Percentiles rank a stretch among this genome's conserved stretches.
Evolutionary conservation across 2,329 filamentous ascomycete species (phyloP).

Genomic region (Drechslera avenae): DNA sequence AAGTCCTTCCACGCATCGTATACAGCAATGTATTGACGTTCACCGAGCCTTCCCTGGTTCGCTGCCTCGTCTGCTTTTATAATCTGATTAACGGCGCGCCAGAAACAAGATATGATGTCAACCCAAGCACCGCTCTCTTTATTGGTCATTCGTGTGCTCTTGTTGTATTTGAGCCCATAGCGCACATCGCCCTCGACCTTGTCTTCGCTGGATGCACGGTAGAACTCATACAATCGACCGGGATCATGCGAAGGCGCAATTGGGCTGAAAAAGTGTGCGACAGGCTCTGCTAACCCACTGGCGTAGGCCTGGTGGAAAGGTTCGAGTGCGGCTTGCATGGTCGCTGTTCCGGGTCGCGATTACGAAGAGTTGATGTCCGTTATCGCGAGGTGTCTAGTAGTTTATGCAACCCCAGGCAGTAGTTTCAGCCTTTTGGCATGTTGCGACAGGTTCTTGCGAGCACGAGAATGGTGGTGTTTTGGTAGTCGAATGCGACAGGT

Average conservation of each 20-base stretch:
- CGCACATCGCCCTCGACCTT: slow-evolving; percentile 72
- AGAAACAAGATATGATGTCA: slow-evolving; percentile 82
- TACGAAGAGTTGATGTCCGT: neutral
- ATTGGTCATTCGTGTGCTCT: slow-evolving; percentile 61
- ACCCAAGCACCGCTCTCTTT: slow-evolving; percentile 81
- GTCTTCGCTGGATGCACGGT: slow-evolving; percentile 70
- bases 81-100: slow-evolving; percentile 79
- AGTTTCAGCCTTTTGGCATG: slow-evolving; percentile 4
- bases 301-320: slow-evolving; percentile 74
- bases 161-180: slow-evolving; percentile 69
- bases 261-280: slow-evolving; percentile 78
- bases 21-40: slow-evolving; percentile 76
- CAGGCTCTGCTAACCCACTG: slow-evolving; percentile 68
- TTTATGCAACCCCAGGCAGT: slow-evolving; percentile 11
- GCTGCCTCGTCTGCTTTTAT: slow-evolving; percentile 65
- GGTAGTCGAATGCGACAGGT: slow-evolving; percentile 4
- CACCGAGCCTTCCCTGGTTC: slow-evolving; percentile 49
- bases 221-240: slow-evolving; percentile 70
- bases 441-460: neutral
- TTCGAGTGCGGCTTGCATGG: slow-evolving; percentile 74
- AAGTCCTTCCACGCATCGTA: slow-evolving; percentile 91
- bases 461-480: neutral
- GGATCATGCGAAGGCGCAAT: slow-evolving; percentile 66
- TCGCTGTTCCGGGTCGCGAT: slow-evolving; percentile 5
- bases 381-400: slow-evolving; percentile 7